These are phyloP conservation scores for Talaromyces ruber DNA, from an alignment of 495 filamentous ascomycete species.

Conservation along the genomic window DNA sequence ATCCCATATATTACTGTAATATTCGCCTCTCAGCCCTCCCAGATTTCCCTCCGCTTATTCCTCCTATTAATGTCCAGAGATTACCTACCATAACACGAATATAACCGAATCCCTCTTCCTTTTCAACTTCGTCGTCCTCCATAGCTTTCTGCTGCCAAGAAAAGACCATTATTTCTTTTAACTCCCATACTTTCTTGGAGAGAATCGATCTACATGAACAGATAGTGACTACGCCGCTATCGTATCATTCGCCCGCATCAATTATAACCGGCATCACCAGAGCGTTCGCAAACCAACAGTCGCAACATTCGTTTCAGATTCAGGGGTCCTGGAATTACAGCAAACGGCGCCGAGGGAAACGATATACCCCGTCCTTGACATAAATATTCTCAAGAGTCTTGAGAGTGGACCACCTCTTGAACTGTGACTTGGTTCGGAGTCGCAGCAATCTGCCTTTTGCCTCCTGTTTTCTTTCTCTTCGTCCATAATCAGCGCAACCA, in stretches of 20 bases:
- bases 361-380: not conserved
- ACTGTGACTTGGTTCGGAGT: not conserved
- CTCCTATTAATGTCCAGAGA: not conserved
- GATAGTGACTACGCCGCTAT: not conserved
- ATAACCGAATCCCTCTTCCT: not conserved
- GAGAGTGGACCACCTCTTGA: not conserved
- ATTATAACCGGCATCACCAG: not conserved
- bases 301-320: not conserved
- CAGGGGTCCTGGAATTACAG: not conserved
- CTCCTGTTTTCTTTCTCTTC: not conserved
- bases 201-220: not conserved
- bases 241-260: not conserved
- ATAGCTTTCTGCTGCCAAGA: not conserved
- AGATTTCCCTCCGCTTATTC: not conserved
- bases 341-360: not conserved
- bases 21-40: not conserved
- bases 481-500: not conserved
- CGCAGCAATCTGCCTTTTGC: not conserved
- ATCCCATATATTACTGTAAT: not conserved
- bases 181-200: not conserved
- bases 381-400: not conserved
- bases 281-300: not conserved
- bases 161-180: not conserved
- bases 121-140: not conserved
- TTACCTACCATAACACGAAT: not conserved